Base-by-base conservation (phyloP, 2,329 filamentous ascomycete species). In the Epichloe uncinata region DNA sequence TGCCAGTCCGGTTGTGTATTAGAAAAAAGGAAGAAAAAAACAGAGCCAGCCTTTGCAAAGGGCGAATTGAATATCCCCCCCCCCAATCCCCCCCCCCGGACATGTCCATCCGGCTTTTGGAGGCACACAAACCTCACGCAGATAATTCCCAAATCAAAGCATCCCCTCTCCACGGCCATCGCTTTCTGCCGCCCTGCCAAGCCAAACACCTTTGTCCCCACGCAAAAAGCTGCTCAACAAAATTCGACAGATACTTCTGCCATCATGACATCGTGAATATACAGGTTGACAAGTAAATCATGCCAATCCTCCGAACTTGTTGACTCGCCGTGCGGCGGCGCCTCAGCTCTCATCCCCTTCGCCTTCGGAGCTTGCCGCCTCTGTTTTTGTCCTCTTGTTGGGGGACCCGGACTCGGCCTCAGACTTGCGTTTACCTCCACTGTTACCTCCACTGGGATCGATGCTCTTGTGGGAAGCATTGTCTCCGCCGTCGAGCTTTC, bases 361-460 rank as follows among this genome's bases (percentile, higher is more conserved):
- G 30, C 64, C 62, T 43, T 64, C 61, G 46, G 61, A 60, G 50
- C 59, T 65, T 50, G 63, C 61, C 47, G 56, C 56, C 49, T 81
- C 78, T 44, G 80, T 70, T 57, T 72, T 75, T 54, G 74, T 69
- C 66, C 75, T 79, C 65, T 83, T 84, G 58, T 71, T 75, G 33
- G 75, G 68, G 34, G 68, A 68, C 18, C 62, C 64, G 15, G 67
- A 68, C 49, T 68, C 68, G 33, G 69, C 67, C 52, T 79, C 75
- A 6, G 79, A 78, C 64, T 82, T 83, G 58, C 80, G 73, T 67
- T 84, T 84, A 35, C 70, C 73, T 50, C 75, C 75, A 9, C 71
- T 58, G 47, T n/a, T n/a, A n/a, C n/a, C n/a, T n/a, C n/a, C n/a
- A n/a, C n/a, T n/a, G n/a, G 58, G 53, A 47, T 61, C 57, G 38